Evolutionary conservation across 805 yeast species (phyloP), one percentile per base, ranked within the genome.

Genomic region (Wickerhamomyces canadensis): DNA sequence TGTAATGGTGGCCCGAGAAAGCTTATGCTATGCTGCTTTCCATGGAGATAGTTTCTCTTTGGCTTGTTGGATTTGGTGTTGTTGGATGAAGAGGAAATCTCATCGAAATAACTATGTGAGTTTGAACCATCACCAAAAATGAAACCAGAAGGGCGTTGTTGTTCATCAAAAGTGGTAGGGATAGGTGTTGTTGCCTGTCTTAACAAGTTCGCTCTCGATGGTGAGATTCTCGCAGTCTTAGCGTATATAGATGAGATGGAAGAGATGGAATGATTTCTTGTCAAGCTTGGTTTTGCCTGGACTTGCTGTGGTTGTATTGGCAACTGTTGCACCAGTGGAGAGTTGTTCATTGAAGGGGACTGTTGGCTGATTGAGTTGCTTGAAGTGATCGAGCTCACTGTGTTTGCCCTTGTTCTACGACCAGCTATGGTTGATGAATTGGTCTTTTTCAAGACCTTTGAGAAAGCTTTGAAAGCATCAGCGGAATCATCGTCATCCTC

Each of bases 401-500:
- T 54, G 31, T 51, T 50, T 9, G 59, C 55, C 30, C 59, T 43
- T n/a, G n/a, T n/a, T 30, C 52, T 52, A 6, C 57, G 43, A 14
- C 49, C 37, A n/a, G 31, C 27, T 5, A n/a, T 23, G 3, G 25
- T n/a, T 5, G 33, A 14, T 3, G 26, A 7, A 10, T 10, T 28
- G 8, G 34, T 31, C 18, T 37, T 41, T 24, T 41, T 40, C 7
- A 55, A 41, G 4, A 47, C 51, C 27, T 41, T 43, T 7, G 51
- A 47, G 24, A 55, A 55, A 8, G 59, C 58, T 29, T 39, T 43
- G 11, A 43, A 27, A 4, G 55, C 55, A 36, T 51, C 48, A 4
- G 43, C 40, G 5, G 37, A 36, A 11, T 35, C 38, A 11, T 45
- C 48, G n/a, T 47, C 51, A 11, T 38, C n/a, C n/a, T n/a, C n/a